These are phyloP conservation scores for Xylaria arbuscula DNA, from an alignment of 2,329 filamentous ascomycete genomes.

Conservation along the genomic window DNA sequence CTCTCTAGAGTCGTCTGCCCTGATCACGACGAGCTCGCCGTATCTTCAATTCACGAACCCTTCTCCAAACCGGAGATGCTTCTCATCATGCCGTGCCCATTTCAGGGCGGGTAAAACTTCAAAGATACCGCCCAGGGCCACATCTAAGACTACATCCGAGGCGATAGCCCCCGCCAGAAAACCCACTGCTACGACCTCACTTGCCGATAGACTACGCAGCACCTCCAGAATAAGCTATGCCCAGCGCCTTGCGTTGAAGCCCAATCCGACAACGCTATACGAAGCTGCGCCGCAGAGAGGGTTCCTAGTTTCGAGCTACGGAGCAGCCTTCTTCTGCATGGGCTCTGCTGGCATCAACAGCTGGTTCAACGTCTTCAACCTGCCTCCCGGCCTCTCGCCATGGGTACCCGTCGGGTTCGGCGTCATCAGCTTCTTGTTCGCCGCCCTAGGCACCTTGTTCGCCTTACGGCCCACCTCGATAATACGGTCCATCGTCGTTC, in stretches of 20 bases:
- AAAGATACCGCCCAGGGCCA: not conserved
- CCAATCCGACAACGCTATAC: slow-evolving; percentile 71
- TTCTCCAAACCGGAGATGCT: slow-evolving; percentile 30
- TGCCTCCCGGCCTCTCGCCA: slow-evolving; percentile 62
- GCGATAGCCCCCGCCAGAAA: slow-evolving; percentile 12
- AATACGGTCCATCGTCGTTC: slow-evolving; percentile 67
- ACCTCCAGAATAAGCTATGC: slow-evolving; percentile 59
- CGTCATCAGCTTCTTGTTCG: slow-evolving; percentile 69
- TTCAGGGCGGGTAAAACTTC: not conserved
- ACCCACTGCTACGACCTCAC: not conserved
- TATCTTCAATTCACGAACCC: slow-evolving; percentile 28
- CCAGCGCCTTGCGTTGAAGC: slow-evolving; percentile 65
- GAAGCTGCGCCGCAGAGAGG: slow-evolving; percentile 71
- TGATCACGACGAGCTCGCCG: slow-evolving; percentile 16
- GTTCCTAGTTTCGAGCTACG: slow-evolving; percentile 71
- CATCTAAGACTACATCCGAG: not conserved
- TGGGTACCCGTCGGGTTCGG: slow-evolving; percentile 70
- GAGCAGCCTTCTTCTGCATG: slow-evolving; percentile 65
- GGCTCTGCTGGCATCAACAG: slow-evolving; percentile 63
- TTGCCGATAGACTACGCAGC: slow-evolving; percentile 35
- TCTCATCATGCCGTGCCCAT: slow-evolving; percentile 28
- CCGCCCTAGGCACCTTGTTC: slow-evolving; percentile 69
- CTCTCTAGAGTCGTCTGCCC: slow-evolving; percentile 29
- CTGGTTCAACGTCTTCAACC: slow-evolving; percentile 60
- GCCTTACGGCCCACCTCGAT: slow-evolving; percentile 67